These are phyloP conservation scores for Blastomyces parvus DNA, from an alignment of 2,329 filamentous ascomycete species.

Conservation along the genomic window DNA sequence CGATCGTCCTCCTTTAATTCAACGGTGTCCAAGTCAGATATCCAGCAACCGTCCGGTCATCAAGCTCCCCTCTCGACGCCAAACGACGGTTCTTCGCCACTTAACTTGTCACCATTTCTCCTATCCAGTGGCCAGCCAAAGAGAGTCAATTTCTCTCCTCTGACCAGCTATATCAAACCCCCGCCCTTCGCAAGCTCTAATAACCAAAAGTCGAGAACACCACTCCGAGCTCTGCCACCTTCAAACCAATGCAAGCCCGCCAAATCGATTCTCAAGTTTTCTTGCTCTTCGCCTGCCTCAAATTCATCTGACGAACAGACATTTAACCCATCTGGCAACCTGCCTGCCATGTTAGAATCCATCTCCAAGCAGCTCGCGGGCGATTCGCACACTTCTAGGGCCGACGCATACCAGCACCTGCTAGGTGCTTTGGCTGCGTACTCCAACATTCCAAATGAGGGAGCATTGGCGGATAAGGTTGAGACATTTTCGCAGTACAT, in stretches of 20 bases:
- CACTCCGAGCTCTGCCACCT: constrained; percentile 40
- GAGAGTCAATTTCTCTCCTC: constrained; percentile 57
- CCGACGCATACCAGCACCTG: constrained; percentile 81
- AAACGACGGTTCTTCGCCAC: constrained; percentile 35
- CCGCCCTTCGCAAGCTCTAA: constrained; percentile 27
- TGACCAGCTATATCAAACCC: constrained; percentile 46
- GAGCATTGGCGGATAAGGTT: constrained; percentile 67
- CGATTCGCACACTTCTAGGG: constrained; percentile 57
- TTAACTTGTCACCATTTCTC: constrained; percentile 22
- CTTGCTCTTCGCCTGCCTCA: constrained; percentile 35
- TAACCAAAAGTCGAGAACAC: constrained; percentile 29
- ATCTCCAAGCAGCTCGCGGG: constrained; percentile 71
- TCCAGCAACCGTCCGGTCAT: background rate
- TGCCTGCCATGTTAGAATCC: constrained; percentile 76
- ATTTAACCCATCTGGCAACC: constrained; percentile 46
- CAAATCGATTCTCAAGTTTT: constrained; percentile 75
- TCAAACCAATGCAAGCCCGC: constrained; percentile 46
- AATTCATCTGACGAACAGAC: constrained; percentile 35
- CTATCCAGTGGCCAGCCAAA: constrained; percentile 29
- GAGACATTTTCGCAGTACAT: constrained; percentile 70
- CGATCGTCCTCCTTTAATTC: constrained; percentile 28
- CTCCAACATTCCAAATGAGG: constrained; percentile 66
- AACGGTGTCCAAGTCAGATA: constrained; percentile 12
- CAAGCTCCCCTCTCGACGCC: background rate
- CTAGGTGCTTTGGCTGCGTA: constrained; percentile 68